Conservation (phyloP, 2,329 filamentous ascomycete genomes). For the Raffaelea albimanens region DNA sequence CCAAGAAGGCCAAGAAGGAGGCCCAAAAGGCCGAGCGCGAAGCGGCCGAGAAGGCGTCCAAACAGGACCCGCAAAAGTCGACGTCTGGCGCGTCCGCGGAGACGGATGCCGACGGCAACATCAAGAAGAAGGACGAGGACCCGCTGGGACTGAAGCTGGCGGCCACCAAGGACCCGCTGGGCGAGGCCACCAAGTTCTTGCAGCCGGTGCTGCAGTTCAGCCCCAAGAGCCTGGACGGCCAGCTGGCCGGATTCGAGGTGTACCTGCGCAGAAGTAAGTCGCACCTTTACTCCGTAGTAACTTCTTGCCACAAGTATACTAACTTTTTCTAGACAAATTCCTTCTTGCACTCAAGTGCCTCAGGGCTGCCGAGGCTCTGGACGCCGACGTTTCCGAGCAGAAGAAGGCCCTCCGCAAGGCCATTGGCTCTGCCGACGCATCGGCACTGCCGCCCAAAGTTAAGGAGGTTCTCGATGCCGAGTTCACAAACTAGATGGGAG, state of each 20-base stretch:
- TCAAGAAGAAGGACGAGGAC: slow-evolving; percentile 85
- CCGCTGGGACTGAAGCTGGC: slow-evolving; percentile 73
- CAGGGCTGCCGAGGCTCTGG: slow-evolving; percentile 59
- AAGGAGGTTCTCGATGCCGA: slow-evolving; percentile 60
- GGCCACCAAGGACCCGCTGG: slow-evolving; percentile 71
- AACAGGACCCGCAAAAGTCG: slow-evolving; percentile 76
- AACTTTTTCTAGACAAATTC: slow-evolving; percentile 58
- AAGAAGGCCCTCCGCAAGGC: slow-evolving; percentile 58
- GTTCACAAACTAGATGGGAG: slow-evolving; percentile 28
- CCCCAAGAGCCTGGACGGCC: slow-evolving; percentile 70
- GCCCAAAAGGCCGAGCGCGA: slow-evolving; percentile 64
- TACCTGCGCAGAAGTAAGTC: slow-evolving; percentile 71
- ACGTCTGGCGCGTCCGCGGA: slow-evolving; percentile 47
- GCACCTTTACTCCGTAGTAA: background rate
- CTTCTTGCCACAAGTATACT: background rate
- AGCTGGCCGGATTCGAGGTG: slow-evolving; percentile 83
- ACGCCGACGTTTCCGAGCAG: slow-evolving; percentile 70
- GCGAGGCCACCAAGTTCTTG: slow-evolving; percentile 81
- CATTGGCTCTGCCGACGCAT: slow-evolving; percentile 42
- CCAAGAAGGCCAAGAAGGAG: slow-evolving; percentile 73
- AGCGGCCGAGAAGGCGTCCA: slow-evolving; percentile 67
- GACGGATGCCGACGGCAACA: slow-evolving; percentile 44
- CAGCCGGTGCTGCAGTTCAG: slow-evolving; percentile 72
- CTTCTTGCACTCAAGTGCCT: slow-evolving; percentile 81
- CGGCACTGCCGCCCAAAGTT: slow-evolving; percentile 55